Percentiles rank a stretch among this genome's conserved stretches.
Evolutionary conservation across 2,329 filamentous ascomycete genomes (phyloP).

Genomic region (Seiridium cupressi): DNA sequence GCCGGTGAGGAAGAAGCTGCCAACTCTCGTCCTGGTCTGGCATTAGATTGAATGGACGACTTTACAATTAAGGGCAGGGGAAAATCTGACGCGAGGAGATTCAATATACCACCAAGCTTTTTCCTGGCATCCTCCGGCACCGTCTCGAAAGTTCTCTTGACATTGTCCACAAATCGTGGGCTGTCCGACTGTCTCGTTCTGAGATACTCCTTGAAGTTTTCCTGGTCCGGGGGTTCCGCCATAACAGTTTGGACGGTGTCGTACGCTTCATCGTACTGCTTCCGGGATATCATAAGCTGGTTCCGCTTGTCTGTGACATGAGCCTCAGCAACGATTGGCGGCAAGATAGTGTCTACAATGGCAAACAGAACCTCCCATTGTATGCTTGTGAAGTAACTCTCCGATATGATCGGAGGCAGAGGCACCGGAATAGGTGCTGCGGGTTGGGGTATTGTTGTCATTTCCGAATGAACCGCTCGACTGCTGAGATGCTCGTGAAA

Average conservation of each 20-base stretch:
- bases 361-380: conserved; percentile 56
- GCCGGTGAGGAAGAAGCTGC: conserved; percentile 67
- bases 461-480: background rate
- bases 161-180: conserved; percentile 49
- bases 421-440: conserved; percentile 18
- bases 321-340: conserved; percentile 50
- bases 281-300: conserved; percentile 46
- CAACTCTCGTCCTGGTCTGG: conserved; percentile 53
- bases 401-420: conserved; percentile 16
- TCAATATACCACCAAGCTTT: conserved; percentile 33
- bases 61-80: background rate
- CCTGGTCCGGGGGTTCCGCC: conserved; percentile 35
- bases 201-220: conserved; percentile 51
- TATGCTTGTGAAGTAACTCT: conserved; percentile 26
- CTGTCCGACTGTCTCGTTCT: conserved; percentile 49
- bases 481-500: too few relatives aligned
- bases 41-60: too few relatives aligned
- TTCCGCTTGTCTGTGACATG: conserved; percentile 33
- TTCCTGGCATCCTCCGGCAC: conserved; percentile 30
- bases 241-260: conserved; percentile 33
- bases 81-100: conserved; percentile 1
- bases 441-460: conserved; percentile 1
- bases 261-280: conserved; percentile 48
- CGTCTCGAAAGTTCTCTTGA: conserved; percentile 40
- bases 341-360: conserved; percentile 58